Percentiles rank a stretch among this genome's conserved stretches.
phyloP scores from a whole-genome alignment of 768 basidiomycete species.

The Agrocybe pediades region DNA sequence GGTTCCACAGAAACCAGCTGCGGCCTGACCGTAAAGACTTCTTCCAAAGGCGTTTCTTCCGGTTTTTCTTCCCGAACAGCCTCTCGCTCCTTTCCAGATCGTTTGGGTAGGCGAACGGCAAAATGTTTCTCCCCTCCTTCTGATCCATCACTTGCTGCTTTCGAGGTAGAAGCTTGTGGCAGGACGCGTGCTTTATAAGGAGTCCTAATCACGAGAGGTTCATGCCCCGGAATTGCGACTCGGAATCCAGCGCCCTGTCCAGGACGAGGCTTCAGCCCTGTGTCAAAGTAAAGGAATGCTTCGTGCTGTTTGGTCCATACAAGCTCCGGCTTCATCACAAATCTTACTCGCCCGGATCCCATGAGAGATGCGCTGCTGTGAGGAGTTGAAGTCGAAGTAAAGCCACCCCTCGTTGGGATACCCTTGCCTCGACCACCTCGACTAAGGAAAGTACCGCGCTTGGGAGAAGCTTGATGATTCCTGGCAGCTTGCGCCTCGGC shows the following conservation, averaged over 20 bases:
- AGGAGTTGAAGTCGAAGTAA: constrained; percentile 30
- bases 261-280: constrained; percentile 55
- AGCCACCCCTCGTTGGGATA: constrained; percentile 43
- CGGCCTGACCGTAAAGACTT: constrained; percentile 60
- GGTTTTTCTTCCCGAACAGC: constrained; percentile 20
- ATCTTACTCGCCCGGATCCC: constrained; percentile 59
- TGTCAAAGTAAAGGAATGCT: constrained; percentile 68
- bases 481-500: constrained; percentile 24
- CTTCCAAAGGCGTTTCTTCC: constrained; percentile 47
- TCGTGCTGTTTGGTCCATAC: constrained; percentile 87
- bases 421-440: constrained; percentile 33
- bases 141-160: constrained; percentile 21
- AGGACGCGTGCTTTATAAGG: constrained; percentile 20
- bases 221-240: constrained; percentile 61
- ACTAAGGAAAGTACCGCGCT: constrained; percentile 41
- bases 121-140: constrained; percentile 49
- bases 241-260: constrained; percentile 57
- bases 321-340: constrained; percentile 73
- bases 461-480: constrained; percentile 20
- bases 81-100: constrained; percentile 36
- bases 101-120: constrained; percentile 58
- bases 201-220: constrained; percentile 44
- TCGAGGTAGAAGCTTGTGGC: constrained; percentile 15
- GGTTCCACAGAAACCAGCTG: constrained; percentile 42
- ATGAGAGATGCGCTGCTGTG: constrained; percentile 30